Base-by-base conservation (phyloP, 2,329 filamentous ascomycete species). In the Aspergillus uvarum region DNA sequence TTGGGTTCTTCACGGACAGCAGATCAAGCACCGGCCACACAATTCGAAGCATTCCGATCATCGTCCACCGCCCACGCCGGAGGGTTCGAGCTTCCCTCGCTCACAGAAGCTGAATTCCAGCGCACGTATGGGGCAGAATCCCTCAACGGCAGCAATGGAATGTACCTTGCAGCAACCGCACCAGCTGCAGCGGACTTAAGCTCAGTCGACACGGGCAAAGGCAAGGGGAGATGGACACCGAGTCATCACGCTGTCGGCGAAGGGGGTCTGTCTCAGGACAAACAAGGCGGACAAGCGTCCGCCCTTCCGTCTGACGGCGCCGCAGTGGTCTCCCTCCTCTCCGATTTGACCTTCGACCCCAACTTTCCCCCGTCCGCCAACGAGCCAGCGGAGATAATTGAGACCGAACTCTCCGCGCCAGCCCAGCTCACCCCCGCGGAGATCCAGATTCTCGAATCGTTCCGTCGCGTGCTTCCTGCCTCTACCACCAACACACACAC, bases 321-420 rank as follows among this genome's bases (percentile, higher is more conserved):
- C 38, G 79, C 72, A 4, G 78, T 82, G 5, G 55, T 78, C 10
- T 66, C 68, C n/a, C 68, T 82, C 26, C 72, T 82, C 10, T 61
- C 70, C 2, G 65, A 72, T 42, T 38, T 66, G 19, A 67, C 67
- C 29, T 77, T 77, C 54, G 69, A 74, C 62, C 72, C 66, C 19
- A 62, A 70, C 11, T 65, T 71, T 35, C 65, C 66, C 11, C 49
- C 58, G 19, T 47, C 54, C 10, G 63, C 66, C 16, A 63, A 74
- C 47, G 68, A 71, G 26, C 66, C 67, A 10, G 63, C 69, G 51
- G 73, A 59, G n/a, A 55, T 47, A 24, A 54, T 63, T 50, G 64
- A 65, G n/a, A 64, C 60, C 21, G 68, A 73, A 24, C 55, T 67
- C 16, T 63, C 65, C 11, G 5, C 38, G 14, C 24, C 58, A 0